Base-by-base conservation (phyloP, 768 basidiomycete species). In the Mycena haematopus region DNA sequence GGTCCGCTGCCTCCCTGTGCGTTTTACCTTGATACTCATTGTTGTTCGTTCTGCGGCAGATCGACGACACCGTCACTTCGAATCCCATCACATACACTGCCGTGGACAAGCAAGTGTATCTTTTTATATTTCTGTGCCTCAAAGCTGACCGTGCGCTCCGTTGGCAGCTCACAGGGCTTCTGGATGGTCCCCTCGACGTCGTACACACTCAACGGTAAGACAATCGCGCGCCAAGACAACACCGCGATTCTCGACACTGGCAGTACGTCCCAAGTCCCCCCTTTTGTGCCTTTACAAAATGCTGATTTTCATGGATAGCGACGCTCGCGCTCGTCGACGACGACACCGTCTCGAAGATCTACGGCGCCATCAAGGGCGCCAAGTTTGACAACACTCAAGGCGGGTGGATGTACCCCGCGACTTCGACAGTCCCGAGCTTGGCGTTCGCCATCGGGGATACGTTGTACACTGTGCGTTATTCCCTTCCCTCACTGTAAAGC, bases 241-340 rank as follows among this genome's bases (percentile, higher is more conserved):
- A 74, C 75, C 14, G 72, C 78, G 31, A 78, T 79, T 57, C 69
- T 75, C 45, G 78, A 79, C 67, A 79, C 77, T 24, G 77, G 77
- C 42, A 77, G 75, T 54, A 72, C 72, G 46, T 58, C 68, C 66
- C 75, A 1, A n/a, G n/a, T 31, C 29, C 38, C 15, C 17, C 22
- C 33, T 33, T 2, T 22, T 13, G 1, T 6, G 11, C 21, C 6
- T 21, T 3, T 5, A 13, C 2, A n/a, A 15, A 19, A 60, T 22
- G 21, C 13, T 53, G 33, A 56, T 21, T 27, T 13, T 10, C 2
- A 21, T 3, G 17, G 17, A 19, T 15, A 66, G 65, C 66, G 44
- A 67, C 66, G 47, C 66, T 67, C 51, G 59, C 62, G 36, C 62
- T 67, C 55, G 66, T 79, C 51, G 67, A 72, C 55, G 77, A 78